Evolutionary conservation across 176 grass and related monocot genomes (phyloP).

Genomic region (Oryza punctata): DNA sequence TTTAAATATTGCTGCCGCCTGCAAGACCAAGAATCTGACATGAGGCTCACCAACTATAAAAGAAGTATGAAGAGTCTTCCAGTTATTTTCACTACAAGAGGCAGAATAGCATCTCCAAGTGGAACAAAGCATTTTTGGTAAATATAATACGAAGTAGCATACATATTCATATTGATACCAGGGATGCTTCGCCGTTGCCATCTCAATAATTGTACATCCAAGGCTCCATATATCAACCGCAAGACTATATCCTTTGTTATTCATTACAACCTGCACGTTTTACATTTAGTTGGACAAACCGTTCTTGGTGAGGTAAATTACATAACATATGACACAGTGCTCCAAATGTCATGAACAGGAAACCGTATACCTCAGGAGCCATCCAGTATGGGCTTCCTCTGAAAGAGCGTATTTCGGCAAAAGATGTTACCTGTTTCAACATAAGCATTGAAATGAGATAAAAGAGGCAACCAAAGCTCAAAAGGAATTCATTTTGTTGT

Average conservation of each 20-base stretch:
- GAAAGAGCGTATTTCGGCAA: slow-evolving; percentile 52
- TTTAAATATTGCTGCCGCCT: slow-evolving; percentile 67
- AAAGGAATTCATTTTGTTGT: background rate
- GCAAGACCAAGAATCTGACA: slow-evolving; percentile 17
- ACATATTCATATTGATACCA: slow-evolving; percentile 60
- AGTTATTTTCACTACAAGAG: background rate
- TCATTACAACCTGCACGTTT: slow-evolving; percentile 58
- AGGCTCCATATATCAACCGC: slow-evolving; percentile 75
- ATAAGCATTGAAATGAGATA: slow-evolving; percentile 24
- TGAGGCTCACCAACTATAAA: background rate
- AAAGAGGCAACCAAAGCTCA: background rate
- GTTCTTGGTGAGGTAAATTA: slow-evolving; percentile 28
- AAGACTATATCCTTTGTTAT: slow-evolving; percentile 56
- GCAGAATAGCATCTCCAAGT: slow-evolving; percentile 16
- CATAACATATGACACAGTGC: background rate
- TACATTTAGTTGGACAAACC: background rate
- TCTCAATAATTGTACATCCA: slow-evolving; percentile 76
- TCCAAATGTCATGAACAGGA: background rate
- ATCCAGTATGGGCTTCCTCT: slow-evolving; percentile 80
- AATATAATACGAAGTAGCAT: background rate
- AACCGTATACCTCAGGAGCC: slow-evolving; percentile 60
- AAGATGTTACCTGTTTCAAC: slow-evolving; percentile 52
- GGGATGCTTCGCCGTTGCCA: slow-evolving; percentile 67
- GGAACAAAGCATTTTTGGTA: background rate
- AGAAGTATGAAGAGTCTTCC: background rate